Base-by-base conservation (phyloP, 257 asterid species). In the Fraxinus cuspidata region DNA sequence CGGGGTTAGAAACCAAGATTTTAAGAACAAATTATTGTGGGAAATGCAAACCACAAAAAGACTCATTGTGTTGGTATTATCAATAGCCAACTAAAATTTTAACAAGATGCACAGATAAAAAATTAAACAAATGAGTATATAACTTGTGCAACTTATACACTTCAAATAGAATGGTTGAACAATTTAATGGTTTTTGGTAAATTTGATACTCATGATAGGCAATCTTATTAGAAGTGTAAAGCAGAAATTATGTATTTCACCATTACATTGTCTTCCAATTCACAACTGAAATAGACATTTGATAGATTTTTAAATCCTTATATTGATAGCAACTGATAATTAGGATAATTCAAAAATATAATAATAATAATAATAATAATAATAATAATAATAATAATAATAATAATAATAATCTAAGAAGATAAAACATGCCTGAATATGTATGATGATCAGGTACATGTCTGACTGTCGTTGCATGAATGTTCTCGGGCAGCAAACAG, bases 401-500 rank as follows among this genome's bases (percentile, higher is more conserved):
- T n/a, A n/a, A n/a, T n/a, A 31, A 3, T 0, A 12, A 40, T 10
- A 11, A 11, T 31, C 34, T 19, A 64, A 53, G 25, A 23, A 51
- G 23, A 7, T 1, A 12, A 35, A 29, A 84, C 89, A 83, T 84
- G 72, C 97, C 97, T 82, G 94, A 83, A 84, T 77, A 79, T 81
- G 88, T 81, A 83, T 86, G 91, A 73, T 83, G 85, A 60, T 90
- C 93, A 78, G 94, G 87, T 60, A 86, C 83, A 82, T 83, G 92
- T 19, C 91, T 67, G 80, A 92, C 89, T 47, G 92, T 69, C 38
- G 97, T 80, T 70, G 88, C 83, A 82, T 92, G 97, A 81, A 94
- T 84, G 79, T 83, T 90, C 86, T 92, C 98, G 47, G 97, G 96
- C 75, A 94, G 89, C 75, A 94, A 83, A 79, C 97, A 94, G 82